These are phyloP conservation scores for Triticum turgidum DNA, from an alignment of 176 grass and related monocot genomes.

Conservation along the genomic window DNA sequence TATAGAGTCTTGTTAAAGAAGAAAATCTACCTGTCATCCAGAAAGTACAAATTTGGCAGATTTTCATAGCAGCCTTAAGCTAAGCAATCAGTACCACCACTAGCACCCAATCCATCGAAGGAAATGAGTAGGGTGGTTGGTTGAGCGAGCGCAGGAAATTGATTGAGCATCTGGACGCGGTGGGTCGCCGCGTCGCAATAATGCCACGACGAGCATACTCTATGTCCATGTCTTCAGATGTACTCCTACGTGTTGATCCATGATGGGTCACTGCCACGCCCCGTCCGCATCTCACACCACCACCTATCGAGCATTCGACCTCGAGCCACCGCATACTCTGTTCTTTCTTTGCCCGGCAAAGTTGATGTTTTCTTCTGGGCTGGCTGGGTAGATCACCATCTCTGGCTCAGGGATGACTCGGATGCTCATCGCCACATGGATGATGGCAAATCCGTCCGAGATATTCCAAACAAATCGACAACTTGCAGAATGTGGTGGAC, in stretches of 20 bases:
- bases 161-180: constrained; percentile 17
- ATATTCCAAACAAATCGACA: not conserved
- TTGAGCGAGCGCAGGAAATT: not conserved
- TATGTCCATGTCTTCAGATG: not conserved
- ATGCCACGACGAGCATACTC: not conserved
- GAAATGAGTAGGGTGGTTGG: not conserved
- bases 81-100: not conserved
- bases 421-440: constrained; percentile 7
- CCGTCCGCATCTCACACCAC: not conserved
- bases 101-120: not conserved
- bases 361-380: not conserved
- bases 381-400: not conserved
- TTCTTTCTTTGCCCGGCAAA: not conserved
- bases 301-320: not conserved
- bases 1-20: too few relatives aligned
- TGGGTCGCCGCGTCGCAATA: not conserved
- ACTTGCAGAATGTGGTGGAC: not conserved
- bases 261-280: not conserved
- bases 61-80: not conserved
- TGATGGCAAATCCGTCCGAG: not conserved
- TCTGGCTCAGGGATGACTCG: not conserved
- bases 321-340: not conserved
- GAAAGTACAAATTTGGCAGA: not conserved
- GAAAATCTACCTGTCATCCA: not conserved
- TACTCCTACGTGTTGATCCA: not conserved